Base-by-base conservation (phyloP, 148 eudicot species). In the Rhododendron williamsianum region DNA sequence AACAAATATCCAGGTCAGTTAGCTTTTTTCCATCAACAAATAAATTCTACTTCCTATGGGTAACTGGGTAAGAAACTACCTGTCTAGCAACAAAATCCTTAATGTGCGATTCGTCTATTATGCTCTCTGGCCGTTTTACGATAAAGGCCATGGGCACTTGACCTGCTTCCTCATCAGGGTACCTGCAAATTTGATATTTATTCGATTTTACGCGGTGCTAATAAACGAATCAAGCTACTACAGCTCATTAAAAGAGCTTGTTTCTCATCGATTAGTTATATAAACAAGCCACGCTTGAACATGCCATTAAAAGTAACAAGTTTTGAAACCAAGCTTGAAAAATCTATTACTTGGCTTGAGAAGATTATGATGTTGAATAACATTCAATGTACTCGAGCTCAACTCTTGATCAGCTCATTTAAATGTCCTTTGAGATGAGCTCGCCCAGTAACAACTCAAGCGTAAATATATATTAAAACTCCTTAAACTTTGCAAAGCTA, bases 131-230 rank as follows among this genome's bases (percentile, higher is more conserved):
- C n/a, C 65, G 30, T 84, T 86, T 82, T 10, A 90, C 90, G 15
- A 88, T 86, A 80, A 80, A 86, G 48, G 90, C 91, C 86, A 90
- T 78, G 12, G 91, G 91, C 10, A 88, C 45, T 80, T 90, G 81
- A 21, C 91, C 91, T 19, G 87, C 91, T 83, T 90, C 90, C 84
- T 90, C 89, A 67, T 90, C 91, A 10, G 87, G 89, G 13, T 84
- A 88, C 25, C 90, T 89, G 81, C 49, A 15, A 38, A 84, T 51
- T 54, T 3, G n/a, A 16, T 18, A 58, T 21, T 58, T 58, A 51
- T 10, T 6, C 25, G 6, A 58, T 19, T 19, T 4, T 58, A 19
- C 3, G n/a, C 0, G 21, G n/a, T 1, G 25, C 21, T 58, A 9
- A 58, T 58, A 58, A 19, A 58, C 16, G 65, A 58, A 58, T 19